Conservation (phyloP, 2,329 filamentous ascomycete species). For the Pestalotiopsis sp. region DNA sequence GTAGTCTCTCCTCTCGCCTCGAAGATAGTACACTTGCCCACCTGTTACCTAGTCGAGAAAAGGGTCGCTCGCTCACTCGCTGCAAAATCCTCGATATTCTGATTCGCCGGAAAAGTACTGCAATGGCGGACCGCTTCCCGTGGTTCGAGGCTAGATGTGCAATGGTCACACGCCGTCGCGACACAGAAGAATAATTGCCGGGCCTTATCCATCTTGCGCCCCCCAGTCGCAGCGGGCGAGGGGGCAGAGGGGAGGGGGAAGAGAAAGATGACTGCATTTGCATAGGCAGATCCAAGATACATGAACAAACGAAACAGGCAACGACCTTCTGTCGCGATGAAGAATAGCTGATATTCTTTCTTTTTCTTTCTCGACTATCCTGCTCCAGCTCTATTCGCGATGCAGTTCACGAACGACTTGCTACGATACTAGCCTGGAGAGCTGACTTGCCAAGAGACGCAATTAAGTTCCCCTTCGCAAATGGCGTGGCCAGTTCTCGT, state of each 20-base stretch:
- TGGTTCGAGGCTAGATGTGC: conserved; percentile 23
- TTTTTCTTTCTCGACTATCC: not conserved
- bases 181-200: not conserved
- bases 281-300: too few species aligned
- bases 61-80: conserved; percentile 11
- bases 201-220: not conserved
- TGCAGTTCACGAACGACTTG: not conserved
- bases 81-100: conserved; percentile 4
- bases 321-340: too few species aligned
- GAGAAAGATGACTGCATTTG: too few species aligned
- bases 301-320: too few species aligned
- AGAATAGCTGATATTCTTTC: too few species aligned
- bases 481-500: conserved; percentile 11
- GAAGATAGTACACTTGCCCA: conserved; percentile 2
- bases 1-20: too few species aligned
- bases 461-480: conserved; percentile 11
- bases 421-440: not conserved
- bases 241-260: not conserved
- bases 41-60: conserved; percentile 9
- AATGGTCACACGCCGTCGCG: conserved; percentile 12
- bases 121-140: conserved; percentile 41
- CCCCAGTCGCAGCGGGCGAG: not conserved
- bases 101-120: conserved; percentile 29
- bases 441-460: conserved; percentile 5
- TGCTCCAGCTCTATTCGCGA: not conserved